Evolutionary conservation across 2,329 filamentous ascomycete species (phyloP).

Genomic region (Claviceps sp.): DNA sequence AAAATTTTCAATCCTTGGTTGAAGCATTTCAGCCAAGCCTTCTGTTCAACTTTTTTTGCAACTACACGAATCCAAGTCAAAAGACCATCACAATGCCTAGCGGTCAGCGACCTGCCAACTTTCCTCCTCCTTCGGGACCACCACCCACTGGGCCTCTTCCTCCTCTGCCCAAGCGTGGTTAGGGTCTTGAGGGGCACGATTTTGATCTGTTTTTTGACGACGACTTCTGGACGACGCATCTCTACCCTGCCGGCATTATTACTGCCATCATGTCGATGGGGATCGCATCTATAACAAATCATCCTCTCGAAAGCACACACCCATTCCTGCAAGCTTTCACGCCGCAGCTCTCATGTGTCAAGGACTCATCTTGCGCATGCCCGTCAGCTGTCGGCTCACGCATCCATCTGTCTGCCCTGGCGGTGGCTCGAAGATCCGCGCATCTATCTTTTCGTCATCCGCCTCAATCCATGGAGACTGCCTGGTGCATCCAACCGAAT

Average conservation of each 20-base stretch:
- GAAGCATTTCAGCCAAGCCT: neutral
- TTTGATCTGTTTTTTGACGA: neutral
- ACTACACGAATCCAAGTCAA: no score
- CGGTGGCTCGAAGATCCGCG: no score
- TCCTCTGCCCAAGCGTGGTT: slow-evolving; percentile 48
- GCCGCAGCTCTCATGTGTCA: neutral
- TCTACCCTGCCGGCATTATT: neutral
- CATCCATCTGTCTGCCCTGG: no score
- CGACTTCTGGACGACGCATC: neutral
- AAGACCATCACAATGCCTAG: slow-evolving; percentile 29
- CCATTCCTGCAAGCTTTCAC: neutral
- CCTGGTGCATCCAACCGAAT: no score
- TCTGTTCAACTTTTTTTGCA: no score
- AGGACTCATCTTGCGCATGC: no score
- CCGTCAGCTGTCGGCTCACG: no score
- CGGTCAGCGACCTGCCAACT: slow-evolving; percentile 48
- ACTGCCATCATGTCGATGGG: neutral
- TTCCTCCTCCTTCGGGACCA: slow-evolving; percentile 54
- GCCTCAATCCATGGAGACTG: no score
- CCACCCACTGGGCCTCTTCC: slow-evolving; percentile 52
- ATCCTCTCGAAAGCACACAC: neutral
- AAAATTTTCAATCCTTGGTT: neutral
- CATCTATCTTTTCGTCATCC: no score
- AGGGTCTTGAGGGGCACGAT: slow-evolving; percentile 12
- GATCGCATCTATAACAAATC: neutral